Conservation (phyloP, 768 basidiomycete genomes). For the Termitomyces sp. region DNA sequence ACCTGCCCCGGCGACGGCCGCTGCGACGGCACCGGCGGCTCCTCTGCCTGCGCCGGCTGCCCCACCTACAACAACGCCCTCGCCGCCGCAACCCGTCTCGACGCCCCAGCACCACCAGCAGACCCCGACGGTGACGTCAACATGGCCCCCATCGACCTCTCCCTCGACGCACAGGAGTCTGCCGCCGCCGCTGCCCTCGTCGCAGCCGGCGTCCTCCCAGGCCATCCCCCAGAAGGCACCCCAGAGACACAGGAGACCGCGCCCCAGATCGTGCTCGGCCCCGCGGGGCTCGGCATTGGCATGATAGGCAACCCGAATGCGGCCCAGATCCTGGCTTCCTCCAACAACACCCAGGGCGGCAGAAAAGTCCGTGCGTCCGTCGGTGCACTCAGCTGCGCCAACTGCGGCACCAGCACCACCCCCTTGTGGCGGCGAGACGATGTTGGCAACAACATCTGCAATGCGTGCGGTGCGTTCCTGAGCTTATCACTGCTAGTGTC, state of each 20-base stretch:
- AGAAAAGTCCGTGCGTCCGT: slow-evolving; percentile 41
- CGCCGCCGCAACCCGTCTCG: slow-evolving; percentile 25
- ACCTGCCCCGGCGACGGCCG: slow-evolving; percentile 99
- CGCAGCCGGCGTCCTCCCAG: slow-evolving; percentile 16
- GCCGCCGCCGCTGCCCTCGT: slow-evolving; percentile 18
- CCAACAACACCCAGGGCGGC: slow-evolving; percentile 18
- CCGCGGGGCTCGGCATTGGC: slow-evolving; percentile 17
- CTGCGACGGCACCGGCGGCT: slow-evolving; percentile 96
- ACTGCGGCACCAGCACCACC: slow-evolving; percentile 87
- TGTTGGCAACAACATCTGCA: slow-evolving; percentile 91
- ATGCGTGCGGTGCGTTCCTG: slow-evolving; percentile 82
- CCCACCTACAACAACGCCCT: slow-evolving; percentile 93
- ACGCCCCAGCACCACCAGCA: slow-evolving; percentile 19
- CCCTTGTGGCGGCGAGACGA: slow-evolving; percentile 90
- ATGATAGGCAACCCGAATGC: slow-evolving; percentile 18
- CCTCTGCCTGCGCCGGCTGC: slow-evolving; percentile 90
- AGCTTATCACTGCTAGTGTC: slow-evolving; percentile 14
- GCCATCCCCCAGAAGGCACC: neutral
- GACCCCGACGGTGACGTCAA: slow-evolving; percentile 17
- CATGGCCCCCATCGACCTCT: slow-evolving; percentile 10
- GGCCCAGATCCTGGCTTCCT: slow-evolving; percentile 3
- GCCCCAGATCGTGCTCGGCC: slow-evolving; percentile 14
- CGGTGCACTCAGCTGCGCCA: slow-evolving; percentile 80
- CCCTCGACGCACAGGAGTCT: slow-evolving; percentile 12
- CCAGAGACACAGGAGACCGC: neutral